phyloP scores from a whole-genome alignment of 495 filamentous ascomycete species.

The Aspergillus nidulans region DNA sequence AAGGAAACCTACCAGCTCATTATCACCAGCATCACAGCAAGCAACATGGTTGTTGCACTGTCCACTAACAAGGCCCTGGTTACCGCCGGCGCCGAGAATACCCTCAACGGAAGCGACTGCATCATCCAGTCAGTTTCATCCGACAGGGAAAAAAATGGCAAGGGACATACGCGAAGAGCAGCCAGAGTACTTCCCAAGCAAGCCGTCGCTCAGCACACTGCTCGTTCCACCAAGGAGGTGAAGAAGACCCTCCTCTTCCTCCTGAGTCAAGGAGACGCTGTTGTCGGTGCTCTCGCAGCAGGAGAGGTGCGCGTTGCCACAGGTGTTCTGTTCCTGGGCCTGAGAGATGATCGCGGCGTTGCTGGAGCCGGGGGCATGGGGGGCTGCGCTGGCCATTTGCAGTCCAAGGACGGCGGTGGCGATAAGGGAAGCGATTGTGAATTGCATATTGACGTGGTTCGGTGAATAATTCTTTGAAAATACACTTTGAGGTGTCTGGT shows the following conservation, averaged over 20 bases:
- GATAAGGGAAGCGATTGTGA: conserved; percentile 28
- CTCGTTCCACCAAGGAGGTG: not conserved
- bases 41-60: conserved; percentile 48
- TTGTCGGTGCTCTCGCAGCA: conserved; percentile 31
- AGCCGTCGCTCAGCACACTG: not conserved
- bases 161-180: conserved; percentile 1
- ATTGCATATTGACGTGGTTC: conserved; percentile 31
- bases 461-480: conserved; percentile 3
- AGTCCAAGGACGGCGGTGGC: conserved; percentile 32
- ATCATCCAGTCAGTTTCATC: not conserved
- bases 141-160: not conserved
- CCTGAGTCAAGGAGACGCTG: conserved; percentile 10
- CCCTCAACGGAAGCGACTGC: conserved; percentile 30
- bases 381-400: conserved; percentile 9
- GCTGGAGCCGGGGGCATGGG: conserved; percentile 7
- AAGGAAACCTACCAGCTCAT: conserved; percentile 24
- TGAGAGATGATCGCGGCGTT: not conserved
- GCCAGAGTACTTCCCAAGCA: not conserved
- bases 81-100: conserved; percentile 23
- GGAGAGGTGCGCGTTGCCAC: conserved; percentile 37
- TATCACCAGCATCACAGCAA: conserved; percentile 41
- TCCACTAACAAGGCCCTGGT: not conserved
- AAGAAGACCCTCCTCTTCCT: conserved; percentile 15
- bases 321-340: conserved; percentile 37
- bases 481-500: conserved; percentile 7